These are phyloP conservation scores for Sugiyamaella qingdaonensis DNA, from an alignment of 805 yeast genomes.

Conservation along the genomic window DNA sequence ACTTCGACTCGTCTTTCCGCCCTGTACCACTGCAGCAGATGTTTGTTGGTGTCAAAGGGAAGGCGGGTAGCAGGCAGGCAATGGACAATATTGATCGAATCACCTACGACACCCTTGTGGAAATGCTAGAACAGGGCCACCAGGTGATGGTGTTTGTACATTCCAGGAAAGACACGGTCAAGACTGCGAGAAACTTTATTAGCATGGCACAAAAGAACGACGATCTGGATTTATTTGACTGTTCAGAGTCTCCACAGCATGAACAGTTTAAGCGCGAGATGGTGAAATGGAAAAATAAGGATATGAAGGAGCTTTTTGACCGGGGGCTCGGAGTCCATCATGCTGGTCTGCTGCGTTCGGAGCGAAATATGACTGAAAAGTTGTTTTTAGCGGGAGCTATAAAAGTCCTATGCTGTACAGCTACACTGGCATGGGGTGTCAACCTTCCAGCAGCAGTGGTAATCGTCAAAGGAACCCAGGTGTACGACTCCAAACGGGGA, in stretches of 20 bases:
- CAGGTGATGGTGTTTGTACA: slow-evolving; percentile 98
- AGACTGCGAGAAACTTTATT: slow-evolving; percentile 71
- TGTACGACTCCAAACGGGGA: slow-evolving; percentile 90
- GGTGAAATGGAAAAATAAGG: slow-evolving; percentile 46
- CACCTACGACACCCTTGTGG: slow-evolving; percentile 69
- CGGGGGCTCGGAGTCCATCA: slow-evolving; percentile 92
- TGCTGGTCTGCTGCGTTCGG: slow-evolving; percentile 93
- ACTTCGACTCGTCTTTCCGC: slow-evolving; percentile 86
- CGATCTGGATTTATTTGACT: slow-evolving; percentile 57
- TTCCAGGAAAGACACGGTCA: slow-evolving; percentile 87
- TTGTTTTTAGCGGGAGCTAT: slow-evolving; percentile 83
- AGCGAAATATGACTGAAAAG: slow-evolving; percentile 83
- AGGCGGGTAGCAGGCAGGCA: slow-evolving; percentile 67
- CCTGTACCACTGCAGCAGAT: slow-evolving; percentile 93
- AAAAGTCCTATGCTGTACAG: slow-evolving; percentile 89
- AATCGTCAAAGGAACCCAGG: slow-evolving; percentile 92
- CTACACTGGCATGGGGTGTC: slow-evolving; percentile 99
- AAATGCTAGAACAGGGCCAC: slow-evolving; percentile 61
- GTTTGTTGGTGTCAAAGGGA: slow-evolving; percentile 80
- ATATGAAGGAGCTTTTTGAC: slow-evolving; percentile 71
- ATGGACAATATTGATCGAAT: slow-evolving; percentile 70
- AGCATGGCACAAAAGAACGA: slow-evolving; percentile 59
- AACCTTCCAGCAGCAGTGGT: slow-evolving; percentile 98
- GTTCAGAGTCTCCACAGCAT: slow-evolving; percentile 39
- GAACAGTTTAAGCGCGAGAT: slow-evolving; percentile 32